A percentile compares a stretch with the other conserved stretches of the same genome.
Evolutionary conservation across 768 basidiomycete genomes (phyloP).

Genomic region (Nidularia pulvinata): DNA sequence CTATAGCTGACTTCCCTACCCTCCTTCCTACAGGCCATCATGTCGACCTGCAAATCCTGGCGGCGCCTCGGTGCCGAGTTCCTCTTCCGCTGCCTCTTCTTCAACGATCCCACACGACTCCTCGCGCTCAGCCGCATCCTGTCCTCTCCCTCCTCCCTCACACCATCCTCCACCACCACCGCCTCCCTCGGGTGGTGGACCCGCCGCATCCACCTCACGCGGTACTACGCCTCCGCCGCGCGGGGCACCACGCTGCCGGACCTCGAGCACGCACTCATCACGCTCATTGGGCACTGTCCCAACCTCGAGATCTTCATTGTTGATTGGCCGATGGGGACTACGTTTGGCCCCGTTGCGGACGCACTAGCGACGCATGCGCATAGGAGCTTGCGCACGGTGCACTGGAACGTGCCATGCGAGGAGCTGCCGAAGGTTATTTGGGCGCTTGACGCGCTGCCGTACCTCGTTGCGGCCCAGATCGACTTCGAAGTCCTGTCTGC

Average conservation of each 20-base stretch:
- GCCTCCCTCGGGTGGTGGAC: slow-evolving; percentile 70
- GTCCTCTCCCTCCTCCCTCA: too few species aligned
- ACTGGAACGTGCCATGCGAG: slow-evolving; percentile 56
- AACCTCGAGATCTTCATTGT: slow-evolving; percentile 75
- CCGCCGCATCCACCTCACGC: slow-evolving; percentile 64
- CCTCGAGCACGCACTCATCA: slow-evolving; percentile 52
- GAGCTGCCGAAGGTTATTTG: slow-evolving; percentile 68
- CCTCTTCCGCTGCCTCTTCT: slow-evolving; percentile 69
- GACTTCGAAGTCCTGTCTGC: slow-evolving; percentile 35
- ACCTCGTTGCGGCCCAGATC: slow-evolving; percentile 55
- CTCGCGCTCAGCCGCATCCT: slow-evolving; percentile 50
- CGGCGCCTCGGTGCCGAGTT: slow-evolving; percentile 62
- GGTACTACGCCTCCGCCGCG: slow-evolving; percentile 36
- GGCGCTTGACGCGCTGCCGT: slow-evolving; percentile 64
- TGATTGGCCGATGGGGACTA: slow-evolving; percentile 59
- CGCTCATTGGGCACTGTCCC: slow-evolving; percentile 64
- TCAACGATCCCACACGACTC: slow-evolving; percentile 58
- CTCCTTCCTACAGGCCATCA: slow-evolving; percentile 28
- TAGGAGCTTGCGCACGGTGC: slow-evolving; percentile 56
- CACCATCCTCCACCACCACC: slow-evolving; percentile 29
- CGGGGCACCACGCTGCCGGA: slow-evolving; percentile 42
- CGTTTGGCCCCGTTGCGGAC: slow-evolving; percentile 66
- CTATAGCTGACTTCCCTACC: too few species aligned
- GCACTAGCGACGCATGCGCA: slow-evolving; percentile 52
- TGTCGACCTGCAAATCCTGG: slow-evolving; percentile 68